phyloP scores from a whole-genome alignment of 2,329 filamentous ascomycete genomes.

The Fusarium nisikadoi region DNA sequence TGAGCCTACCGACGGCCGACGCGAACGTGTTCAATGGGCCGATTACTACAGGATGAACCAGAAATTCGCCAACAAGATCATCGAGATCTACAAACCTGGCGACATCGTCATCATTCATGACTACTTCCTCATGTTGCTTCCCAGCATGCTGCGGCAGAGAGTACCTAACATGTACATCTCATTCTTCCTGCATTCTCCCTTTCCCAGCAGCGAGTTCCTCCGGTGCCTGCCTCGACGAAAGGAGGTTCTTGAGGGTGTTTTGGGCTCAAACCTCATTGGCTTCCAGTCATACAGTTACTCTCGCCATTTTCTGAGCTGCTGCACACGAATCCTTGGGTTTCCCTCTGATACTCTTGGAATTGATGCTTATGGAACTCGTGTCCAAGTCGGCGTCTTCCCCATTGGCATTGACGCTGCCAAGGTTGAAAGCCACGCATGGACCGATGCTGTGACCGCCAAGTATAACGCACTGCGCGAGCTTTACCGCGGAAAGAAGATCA shows the following conservation, averaged over 20 bases:
- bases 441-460: constrained; percentile 74
- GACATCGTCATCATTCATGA: constrained; percentile 95
- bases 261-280: constrained; percentile 91
- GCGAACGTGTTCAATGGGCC: constrained; percentile 85
- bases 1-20: constrained; percentile 85
- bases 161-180: constrained; percentile 91
- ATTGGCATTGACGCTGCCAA: constrained; percentile 92
- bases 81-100: constrained; percentile 89
- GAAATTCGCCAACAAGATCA: constrained; percentile 88
- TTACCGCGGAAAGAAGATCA: constrained; percentile 92
- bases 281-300: constrained; percentile 98
- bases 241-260: constrained; percentile 87
- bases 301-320: constrained; percentile 93
- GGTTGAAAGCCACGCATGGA: constrained; percentile 80
- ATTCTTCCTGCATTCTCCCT: constrained; percentile 94
- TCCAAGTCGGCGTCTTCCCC: constrained; percentile 92
- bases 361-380: constrained; percentile 87
- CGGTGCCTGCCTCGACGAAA: constrained; percentile 88
- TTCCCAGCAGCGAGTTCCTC: constrained; percentile 95
- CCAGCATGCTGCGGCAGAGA: constrained; percentile 86
- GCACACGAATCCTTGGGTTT: constrained; percentile 90
- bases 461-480: constrained; percentile 78
- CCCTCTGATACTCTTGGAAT: constrained; percentile 86
- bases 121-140: constrained; percentile 91
- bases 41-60: constrained; percentile 95